phyloP scores from a whole-genome alignment of 1,284 basidiomycete genomes.

The Tylopilus sp. region DNA sequence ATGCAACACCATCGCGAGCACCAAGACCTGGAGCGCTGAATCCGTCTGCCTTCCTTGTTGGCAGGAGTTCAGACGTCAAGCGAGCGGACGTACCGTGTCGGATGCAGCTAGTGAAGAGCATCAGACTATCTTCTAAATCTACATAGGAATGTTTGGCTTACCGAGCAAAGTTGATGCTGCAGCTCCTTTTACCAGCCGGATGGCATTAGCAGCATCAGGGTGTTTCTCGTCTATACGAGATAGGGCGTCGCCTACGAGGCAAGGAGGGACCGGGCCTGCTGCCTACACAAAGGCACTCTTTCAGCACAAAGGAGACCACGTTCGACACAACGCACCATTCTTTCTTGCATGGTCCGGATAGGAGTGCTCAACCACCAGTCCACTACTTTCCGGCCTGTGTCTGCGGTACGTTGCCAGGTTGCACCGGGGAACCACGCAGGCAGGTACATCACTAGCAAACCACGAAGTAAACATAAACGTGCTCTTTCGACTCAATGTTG shows the following conservation, averaged over 20 bases:
- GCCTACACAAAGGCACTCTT: not conserved
- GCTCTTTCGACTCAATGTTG: not conserved
- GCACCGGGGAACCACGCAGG: conserved; percentile 12
- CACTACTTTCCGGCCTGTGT: conserved; percentile 5
- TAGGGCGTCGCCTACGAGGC: conserved; percentile 9
- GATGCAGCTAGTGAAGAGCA: conserved; percentile 4
- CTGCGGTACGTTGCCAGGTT: conserved; percentile 5
- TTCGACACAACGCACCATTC: conserved; percentile 3
- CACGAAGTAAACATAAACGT: not conserved
- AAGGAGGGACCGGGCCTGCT: conserved; percentile 1
- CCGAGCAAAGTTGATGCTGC: conserved; percentile 8
- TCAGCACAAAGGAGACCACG: not conserved
- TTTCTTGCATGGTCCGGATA: not conserved
- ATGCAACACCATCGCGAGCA: conserved; percentile 11
- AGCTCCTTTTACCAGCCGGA: not conserved
- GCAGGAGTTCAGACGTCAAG: not conserved
- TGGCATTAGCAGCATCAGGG: not conserved
- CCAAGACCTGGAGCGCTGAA: conserved; percentile 3
- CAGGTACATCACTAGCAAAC: conserved; percentile 7
- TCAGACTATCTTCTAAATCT: not conserved
- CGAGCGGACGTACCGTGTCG: conserved; percentile 4
- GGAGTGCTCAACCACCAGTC: conserved; percentile 10
- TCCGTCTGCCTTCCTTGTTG: conserved; percentile 4
- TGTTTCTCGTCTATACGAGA: conserved; percentile 7
- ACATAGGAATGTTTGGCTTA: not conserved